Base-by-base conservation (phyloP, 371 early-diverging fungal species). In the Syncephalis fuscata region DNA sequence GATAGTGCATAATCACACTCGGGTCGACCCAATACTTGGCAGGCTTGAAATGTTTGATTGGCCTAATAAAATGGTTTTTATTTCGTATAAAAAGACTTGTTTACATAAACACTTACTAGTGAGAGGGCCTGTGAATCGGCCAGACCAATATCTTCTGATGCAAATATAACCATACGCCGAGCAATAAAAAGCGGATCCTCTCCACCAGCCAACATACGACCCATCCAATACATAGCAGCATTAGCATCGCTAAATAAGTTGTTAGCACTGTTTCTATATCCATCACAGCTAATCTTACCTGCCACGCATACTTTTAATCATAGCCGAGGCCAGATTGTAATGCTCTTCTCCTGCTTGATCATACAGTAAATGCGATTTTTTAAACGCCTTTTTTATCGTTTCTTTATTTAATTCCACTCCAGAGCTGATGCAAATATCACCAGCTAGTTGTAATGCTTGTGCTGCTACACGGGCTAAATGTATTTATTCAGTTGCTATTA, bases 111-210 rank as follows among this genome's bases (percentile, higher is more conserved):
- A 25, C 25, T 54, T 65, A 73, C 76, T 46, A 88, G 52, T 0
- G 78, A 71, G 8, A 91, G 58, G 0, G 88, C 88, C 0, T 67
- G 50, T 51, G 69, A 79, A 48, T 91, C 88, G 0, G 86, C 92
- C 41, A 88, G 58, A 0, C 92, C 92, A 55, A 91, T 77, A 54
- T 91, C 92, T 52, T 91, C 92, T 17, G 82, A 82, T 0, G 92
- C 90, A 60, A 83, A 67, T 11, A 87, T 68, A 21, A 89, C 69
- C 45, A 91, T 49, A 23, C 76, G 50, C 7, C 63, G 54, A 0
- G 64, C 64, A 39, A 91, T 68, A 53, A 84, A 91, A 24, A 91
- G 56, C 16, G 90, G 90, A 55, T 91, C 92, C 59, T 91, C 92
- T 37, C 92, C 92, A 25, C 78, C 80, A 46, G 71, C 76, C 8